Base-by-base conservation (phyloP, 176 grass and related monocot genomes). In the Microstegium vimineum region DNA sequence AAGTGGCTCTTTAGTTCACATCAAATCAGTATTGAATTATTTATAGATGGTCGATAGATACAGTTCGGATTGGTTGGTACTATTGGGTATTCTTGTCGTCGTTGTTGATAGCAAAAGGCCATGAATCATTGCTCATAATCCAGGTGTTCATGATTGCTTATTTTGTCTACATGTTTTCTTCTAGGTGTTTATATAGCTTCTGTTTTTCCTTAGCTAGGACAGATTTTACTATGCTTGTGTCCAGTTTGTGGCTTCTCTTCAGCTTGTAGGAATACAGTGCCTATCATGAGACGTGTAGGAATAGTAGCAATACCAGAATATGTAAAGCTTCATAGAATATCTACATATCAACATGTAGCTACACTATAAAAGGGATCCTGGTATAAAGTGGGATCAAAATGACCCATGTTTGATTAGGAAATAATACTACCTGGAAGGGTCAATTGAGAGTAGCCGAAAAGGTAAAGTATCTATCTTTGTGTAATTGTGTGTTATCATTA, bases 21-120 rank as follows among this genome's bases (percentile, higher is more conserved):
- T 79, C 37, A 49, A 46, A 46, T 85, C 23, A 41, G 37, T 65
- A 86, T 33, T 47, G 23, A n/a, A n/a, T n/a, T n/a, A n/a, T n/a
- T n/a, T n/a, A 32, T 86, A n/a, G 59, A 86, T 79, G 71, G 14
- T 5, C 0, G 47, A 84, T 70, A 73, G 38, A 31, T 41, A 17
- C 8, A 38, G 34, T 74, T 86, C 15, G 28, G 60, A 40, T 41
- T 34, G 20, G 35, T 42, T 2, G 1, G 46, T 26, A 15, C 26
- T 43, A 12, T 23, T 63, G 43, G 37, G 12, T 73, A 40, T 61
- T 26, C 2, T 46, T 45, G 5, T 46, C 5, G 10, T 32, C 8
- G 3, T 43, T 6, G 26, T 2, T 72, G 69, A 47, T 76, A 35
- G 56, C 66, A 75, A 31, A 76, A 45, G 71, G 62, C 13, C 40